Evolutionary conservation across 1,139 yeast genomes (phyloP).

Genomic region (Candida frijolesensis): DNA sequence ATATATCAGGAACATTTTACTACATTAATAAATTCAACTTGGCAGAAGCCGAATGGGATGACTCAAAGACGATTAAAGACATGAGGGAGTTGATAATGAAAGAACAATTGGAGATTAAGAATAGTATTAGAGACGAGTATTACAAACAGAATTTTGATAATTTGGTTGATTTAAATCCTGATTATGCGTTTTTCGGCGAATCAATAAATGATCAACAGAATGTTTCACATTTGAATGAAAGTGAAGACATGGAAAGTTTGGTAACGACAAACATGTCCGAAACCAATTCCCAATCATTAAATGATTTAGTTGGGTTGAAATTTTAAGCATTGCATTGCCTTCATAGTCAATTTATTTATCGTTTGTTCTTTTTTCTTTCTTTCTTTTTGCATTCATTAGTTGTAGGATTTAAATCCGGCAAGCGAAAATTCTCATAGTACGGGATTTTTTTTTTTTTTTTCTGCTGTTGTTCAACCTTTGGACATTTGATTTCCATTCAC

Average conservation of each 20-base stretch:
- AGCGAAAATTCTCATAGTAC: too few species aligned
- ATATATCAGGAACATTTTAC: constrained; percentile 58
- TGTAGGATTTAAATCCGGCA: too few species aligned
- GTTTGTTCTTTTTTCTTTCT: background rate
- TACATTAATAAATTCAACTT: constrained; percentile 32
- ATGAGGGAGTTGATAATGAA: constrained; percentile 20
- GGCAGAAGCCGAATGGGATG: constrained; percentile 16
- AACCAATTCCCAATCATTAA: constrained; percentile 10
- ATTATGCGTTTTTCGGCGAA: constrained; percentile 22
- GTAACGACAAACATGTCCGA: constrained; percentile 5
- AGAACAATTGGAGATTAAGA: constrained; percentile 24
- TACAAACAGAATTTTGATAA: constrained; percentile 17
- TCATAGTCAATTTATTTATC: too few species aligned
- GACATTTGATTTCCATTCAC: background rate
- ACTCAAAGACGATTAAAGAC: constrained; percentile 13
- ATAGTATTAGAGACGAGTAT: constrained; percentile 18
- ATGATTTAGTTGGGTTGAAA: constrained; percentile 15
- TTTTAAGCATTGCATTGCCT: constrained; percentile 7
- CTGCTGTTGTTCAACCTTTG: background rate
- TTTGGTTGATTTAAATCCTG: constrained; percentile 22
- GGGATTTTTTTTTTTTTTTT: background rate
- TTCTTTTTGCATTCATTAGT: background rate
- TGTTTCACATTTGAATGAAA: background rate
- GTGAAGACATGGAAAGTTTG: constrained; percentile 8
- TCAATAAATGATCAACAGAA: constrained; percentile 10